A percentile compares a stretch with the other conserved stretches of the same genome.
Evolutionary conservation across 1,139 yeast genomes (phyloP).

Genomic region (Blastobotrys buckinghamii): DNA sequence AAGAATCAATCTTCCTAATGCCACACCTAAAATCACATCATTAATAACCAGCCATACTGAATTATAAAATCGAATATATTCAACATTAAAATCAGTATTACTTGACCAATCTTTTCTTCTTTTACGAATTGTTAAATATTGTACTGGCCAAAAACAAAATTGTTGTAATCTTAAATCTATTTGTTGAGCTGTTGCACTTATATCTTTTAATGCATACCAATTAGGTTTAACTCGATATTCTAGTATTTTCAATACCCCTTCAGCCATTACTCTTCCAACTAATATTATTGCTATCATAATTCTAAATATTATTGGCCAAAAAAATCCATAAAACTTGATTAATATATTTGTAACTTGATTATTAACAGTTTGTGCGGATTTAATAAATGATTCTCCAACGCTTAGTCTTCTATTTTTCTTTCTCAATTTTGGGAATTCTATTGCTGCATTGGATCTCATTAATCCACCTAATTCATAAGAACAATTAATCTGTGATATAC

Average conservation of each 20-base stretch:
- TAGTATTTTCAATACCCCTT: constrained; percentile 34
- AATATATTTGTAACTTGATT: constrained; percentile 15
- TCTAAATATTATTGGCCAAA: constrained; percentile 14
- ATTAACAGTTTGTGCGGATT: constrained; percentile 25
- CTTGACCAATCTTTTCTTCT: constrained; percentile 34
- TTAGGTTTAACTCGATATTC: constrained; percentile 32
- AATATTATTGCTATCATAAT: constrained; percentile 20
- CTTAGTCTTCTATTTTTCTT: constrained; percentile 20
- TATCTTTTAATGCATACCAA: constrained; percentile 35
- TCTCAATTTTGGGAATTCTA: constrained; percentile 27
- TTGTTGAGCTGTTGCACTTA: constrained; percentile 69
- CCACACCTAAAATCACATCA: constrained; percentile 70
- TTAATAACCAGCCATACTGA: constrained; percentile 82
- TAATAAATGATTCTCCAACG: constrained; percentile 24
- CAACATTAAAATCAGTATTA: constrained; percentile 39
- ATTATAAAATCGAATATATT: constrained; percentile 84
- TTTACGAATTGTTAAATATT: constrained; percentile 52
- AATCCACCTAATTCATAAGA: constrained; percentile 29
- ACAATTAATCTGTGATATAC: constrained; percentile 33
- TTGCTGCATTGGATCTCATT: constrained; percentile 27
- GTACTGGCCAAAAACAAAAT: constrained; percentile 73
- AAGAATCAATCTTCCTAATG: constrained; percentile 47
- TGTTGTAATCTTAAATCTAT: constrained; percentile 74
- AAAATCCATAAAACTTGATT: constrained; percentile 7
- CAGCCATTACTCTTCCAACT: constrained; percentile 28